Evolutionary conservation across 371 early-diverging fungal species (phyloP).

Genomic region (Circinella minor): DNA sequence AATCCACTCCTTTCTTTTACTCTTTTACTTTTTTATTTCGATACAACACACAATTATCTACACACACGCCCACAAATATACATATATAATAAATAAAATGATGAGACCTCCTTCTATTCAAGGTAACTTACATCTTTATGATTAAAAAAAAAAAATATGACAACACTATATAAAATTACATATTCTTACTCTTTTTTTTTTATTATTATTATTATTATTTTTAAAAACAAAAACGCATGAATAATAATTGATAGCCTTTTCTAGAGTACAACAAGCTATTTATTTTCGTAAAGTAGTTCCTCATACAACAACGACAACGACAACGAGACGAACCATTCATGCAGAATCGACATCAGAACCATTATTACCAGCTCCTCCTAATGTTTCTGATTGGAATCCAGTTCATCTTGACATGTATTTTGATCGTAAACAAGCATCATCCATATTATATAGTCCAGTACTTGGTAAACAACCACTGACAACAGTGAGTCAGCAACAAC

Average conservation of each 20-base stretch:
- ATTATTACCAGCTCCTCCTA: neutral
- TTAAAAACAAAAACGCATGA: neutral
- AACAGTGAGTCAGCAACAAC: neutral
- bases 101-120: slow-evolving; percentile 16
- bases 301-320: neutral
- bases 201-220: neutral
- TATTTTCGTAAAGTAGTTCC: slow-evolving; percentile 2
- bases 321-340: neutral
- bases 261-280: slow-evolving; percentile 4
- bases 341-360: slow-evolving; percentile 3
- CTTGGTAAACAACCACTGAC: neutral
- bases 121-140: neutral
- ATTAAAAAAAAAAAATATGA: neutral
- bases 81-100: neutral
- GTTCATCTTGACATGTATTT: slow-evolving; percentile 14
- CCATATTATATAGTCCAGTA: neutral
- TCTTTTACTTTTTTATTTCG: neutral
- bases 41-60: neutral
- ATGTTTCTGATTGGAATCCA: slow-evolving; percentile 3
- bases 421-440: slow-evolving; percentile 4
- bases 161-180: neutral
- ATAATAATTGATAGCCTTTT: neutral
- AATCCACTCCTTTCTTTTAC: neutral
- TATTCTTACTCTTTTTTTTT: neutral
- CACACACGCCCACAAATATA: too few relatives aligned